A percentile compares a stretch with the other conserved stretches of the same genome.
Conservation (phyloP, 768 basidiomycete species). For the Lactarius sanguifluus region DNA sequence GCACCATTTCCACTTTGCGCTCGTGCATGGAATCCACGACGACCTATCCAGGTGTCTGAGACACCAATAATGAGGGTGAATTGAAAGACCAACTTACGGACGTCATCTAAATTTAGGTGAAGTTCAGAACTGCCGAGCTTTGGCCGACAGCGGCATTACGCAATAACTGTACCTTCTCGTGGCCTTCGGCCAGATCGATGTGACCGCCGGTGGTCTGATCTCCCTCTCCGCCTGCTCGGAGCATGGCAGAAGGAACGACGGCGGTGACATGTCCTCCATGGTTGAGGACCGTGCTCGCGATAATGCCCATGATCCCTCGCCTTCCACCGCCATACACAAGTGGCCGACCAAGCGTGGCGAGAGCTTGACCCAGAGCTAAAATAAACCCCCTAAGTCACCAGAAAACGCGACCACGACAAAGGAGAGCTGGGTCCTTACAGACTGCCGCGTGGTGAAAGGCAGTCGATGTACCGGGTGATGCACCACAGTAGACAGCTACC, state of each 20-base stretch:
- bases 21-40: slow-evolving; percentile 84
- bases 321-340: slow-evolving; percentile 88
- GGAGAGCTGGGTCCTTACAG: slow-evolving; percentile 48
- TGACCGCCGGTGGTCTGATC: slow-evolving; percentile 43
- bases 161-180: slow-evolving; percentile 37
- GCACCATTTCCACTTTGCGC: slow-evolving; percentile 90
- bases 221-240: slow-evolving; percentile 60
- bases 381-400: not conserved
- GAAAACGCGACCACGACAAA: not conserved
- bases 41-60: slow-evolving; percentile 42
- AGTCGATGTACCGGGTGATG: slow-evolving; percentile 60
- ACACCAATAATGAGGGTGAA: not conserved
- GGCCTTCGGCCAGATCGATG: slow-evolving; percentile 36
- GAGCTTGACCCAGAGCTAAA: slow-evolving; percentile 69
- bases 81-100: slow-evolving; percentile 3
- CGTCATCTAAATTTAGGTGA: slow-evolving; percentile 1
- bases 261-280: slow-evolving; percentile 74
- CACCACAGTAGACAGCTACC: slow-evolving; percentile 85
- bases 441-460: slow-evolving; percentile 66
- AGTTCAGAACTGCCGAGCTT: not conserved
- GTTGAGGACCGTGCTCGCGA: slow-evolving; percentile 64
- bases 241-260: slow-evolving; percentile 76
- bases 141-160: not conserved
- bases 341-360: slow-evolving; percentile 57
- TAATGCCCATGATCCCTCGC: slow-evolving; percentile 82